A percentile compares a stretch with the other conserved stretches of the same genome.
phyloP scores from a whole-genome alignment of 228 moss, liverwort and hornwort genomes.

The Sphagnum fallax region DNA sequence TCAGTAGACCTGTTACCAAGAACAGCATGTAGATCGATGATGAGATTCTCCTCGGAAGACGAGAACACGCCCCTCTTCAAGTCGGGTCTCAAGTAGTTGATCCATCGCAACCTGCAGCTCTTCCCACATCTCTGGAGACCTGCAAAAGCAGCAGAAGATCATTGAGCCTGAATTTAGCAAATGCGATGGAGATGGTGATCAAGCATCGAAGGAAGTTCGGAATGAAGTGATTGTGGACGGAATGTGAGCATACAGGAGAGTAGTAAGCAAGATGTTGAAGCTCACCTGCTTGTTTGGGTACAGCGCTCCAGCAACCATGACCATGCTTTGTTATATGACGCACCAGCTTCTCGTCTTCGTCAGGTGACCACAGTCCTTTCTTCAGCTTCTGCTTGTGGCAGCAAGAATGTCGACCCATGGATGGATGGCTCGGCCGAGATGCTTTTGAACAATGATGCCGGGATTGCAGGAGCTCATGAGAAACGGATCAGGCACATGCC shows the following conservation, averaged over 20 bases:
- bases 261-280: no score
- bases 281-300: slow-evolving; percentile 62
- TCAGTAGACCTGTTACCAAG: slow-evolving; percentile 64
- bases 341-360: slow-evolving; percentile 63
- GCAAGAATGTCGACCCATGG: slow-evolving; percentile 61
- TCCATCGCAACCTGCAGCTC: slow-evolving; percentile 62
- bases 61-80: slow-evolving; percentile 61
- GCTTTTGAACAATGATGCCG: no score
- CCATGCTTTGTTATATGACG: slow-evolving; percentile 63
- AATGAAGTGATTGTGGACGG: no score
- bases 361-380: slow-evolving; percentile 61
- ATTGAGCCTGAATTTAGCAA: no score
- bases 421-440: no score
- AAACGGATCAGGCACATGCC: no score
- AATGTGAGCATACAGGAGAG: no score
- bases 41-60: slow-evolving; percentile 49
- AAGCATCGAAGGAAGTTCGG: no score
- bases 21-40: slow-evolving; percentile 65
- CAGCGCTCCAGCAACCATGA: slow-evolving; percentile 66
- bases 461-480: no score
- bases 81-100: slow-evolving; percentile 59
- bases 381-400: slow-evolving; percentile 63
- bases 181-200: no score
- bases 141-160: slow-evolving; percentile 3
- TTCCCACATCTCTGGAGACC: slow-evolving; percentile 59